Base-by-base conservation (phyloP, 2,329 filamentous ascomycete species). In the Diplodia mutila region DNA sequence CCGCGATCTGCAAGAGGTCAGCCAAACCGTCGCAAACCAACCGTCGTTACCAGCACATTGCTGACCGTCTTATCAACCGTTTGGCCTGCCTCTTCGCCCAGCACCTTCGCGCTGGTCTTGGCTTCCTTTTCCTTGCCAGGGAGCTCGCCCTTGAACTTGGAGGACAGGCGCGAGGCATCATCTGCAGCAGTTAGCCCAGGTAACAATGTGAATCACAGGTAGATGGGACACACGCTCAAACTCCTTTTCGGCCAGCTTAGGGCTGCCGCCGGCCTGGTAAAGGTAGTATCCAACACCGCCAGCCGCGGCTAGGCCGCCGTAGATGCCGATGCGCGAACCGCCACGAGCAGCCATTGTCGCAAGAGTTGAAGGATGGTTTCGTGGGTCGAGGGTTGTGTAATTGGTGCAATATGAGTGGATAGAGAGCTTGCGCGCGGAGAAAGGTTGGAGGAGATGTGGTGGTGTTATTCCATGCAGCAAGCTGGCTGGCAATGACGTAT, bases 231-330 rank as follows among this genome's bases (percentile, higher is more conserved):
- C 82, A 97, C 94, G 87, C 84, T 97, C 91, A 72, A 91, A 86
- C 79, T 95, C 85, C 85, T 94, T 91, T 85, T 93, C 88, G n/a
- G 94, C 94, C 61, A 86, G 88, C 80, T 91, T 92, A 63, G 92
- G 85, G 78, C 89, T 87, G 68, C 94, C 94, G 69, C 94, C 94
- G 18, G 94, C 91, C 63, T 82, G 85, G 85, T 97, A 99, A 70
- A 98, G 86, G 84, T 98, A 98, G 85, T 97, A 98, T 52, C 91
- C 93, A 68, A 89, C 83, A 71, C 89, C 90, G 73, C 65, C 65
- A 46, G 61, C 61, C 7, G 34, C 49, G 61, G 49, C 49, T 5
- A 65, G 61, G 29, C 49, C 61, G 25, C 49, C 61, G 25, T 42
- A 65, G 34, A 65, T 21, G 16, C 48, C 48, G 25, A 54, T 32